Evolutionary conservation across 2,329 filamentous ascomycete genomes (phyloP), one percentile per base, ranked within the genome.

Genomic region (Sporothrix brasiliensis): DNA sequence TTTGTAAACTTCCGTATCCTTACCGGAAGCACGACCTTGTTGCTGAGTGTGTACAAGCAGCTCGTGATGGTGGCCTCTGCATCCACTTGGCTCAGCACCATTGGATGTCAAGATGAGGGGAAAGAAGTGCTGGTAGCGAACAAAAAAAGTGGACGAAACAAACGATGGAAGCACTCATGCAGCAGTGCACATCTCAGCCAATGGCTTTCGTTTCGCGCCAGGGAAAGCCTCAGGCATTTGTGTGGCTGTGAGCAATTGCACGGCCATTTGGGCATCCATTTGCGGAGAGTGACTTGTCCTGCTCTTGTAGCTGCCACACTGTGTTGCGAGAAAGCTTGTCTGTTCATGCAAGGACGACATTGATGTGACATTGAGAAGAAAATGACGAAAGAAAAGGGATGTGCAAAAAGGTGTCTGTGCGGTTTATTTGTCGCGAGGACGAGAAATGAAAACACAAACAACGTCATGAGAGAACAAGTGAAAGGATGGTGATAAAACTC

Each of bases 161-260:
- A 44, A 52, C 44, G 61, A 21, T 65, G 44, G 63, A 39, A 34
- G 44, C 19, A 52, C 6, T 1, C 65, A 13, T 54, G 61, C 61
- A 66, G 44, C 24, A 34, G 61, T 21, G 27, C 61, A 27, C 21
- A 34, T 67, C 34, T 50, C 49, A 16, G 49, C 65, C 65, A 67
- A 27, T 54, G 30, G 16, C 5, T 54, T 24, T 53, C 30, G n/a
- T 54, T 53, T 24, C 4, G 49, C n/a, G 11, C 44, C 16, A 47
- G 47, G 27, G 16, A 41, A 49, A n/a, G 47, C 63, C 63, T 39
- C 27, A 52, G 24, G 47, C 41, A 27, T 39, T 52, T 52, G 63
- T 52, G 49, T 67, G 65, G 65, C 65, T 54, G 27, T 41, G 47
- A 52, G n/a, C 39, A 39, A 39, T 67, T 52, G 65, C 39, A 50